Evolutionary conservation across 2,329 filamentous ascomycete species (phyloP).

Genomic region (Fusarium sp.): DNA sequence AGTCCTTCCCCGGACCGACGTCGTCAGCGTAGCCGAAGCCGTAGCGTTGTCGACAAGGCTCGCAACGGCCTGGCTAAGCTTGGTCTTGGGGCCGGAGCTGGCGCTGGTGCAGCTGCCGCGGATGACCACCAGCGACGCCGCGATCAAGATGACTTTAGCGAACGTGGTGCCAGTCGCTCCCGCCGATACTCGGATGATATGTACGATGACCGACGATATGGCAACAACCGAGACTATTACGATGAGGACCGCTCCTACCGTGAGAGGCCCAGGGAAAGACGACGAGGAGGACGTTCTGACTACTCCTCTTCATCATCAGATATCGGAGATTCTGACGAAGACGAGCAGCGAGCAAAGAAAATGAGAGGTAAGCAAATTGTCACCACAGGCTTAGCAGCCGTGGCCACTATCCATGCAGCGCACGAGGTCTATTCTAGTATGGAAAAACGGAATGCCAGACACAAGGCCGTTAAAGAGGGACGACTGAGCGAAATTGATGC

Average conservation of each 20-base stretch:
- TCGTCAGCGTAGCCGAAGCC: constrained; percentile 65
- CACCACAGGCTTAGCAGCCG: constrained; percentile 66
- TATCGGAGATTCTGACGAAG: constrained; percentile 68
- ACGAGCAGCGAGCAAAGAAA: constrained; percentile 65
- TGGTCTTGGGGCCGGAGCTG: constrained; percentile 65
- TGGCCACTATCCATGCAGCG: constrained; percentile 70
- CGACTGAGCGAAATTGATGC: constrained; percentile 63
- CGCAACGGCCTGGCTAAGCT: constrained; percentile 71
- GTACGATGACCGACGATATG: constrained; percentile 59
- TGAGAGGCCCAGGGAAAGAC: constrained; percentile 55
- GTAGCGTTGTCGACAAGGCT: constrained; percentile 72
- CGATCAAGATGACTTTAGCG: constrained; percentile 60
- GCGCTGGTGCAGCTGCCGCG: constrained; percentile 51
- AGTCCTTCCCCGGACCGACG: constrained; percentile 61
- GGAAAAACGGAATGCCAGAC: constrained; percentile 65
- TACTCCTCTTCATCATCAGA: constrained; percentile 65
- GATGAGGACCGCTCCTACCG: constrained; percentile 60
- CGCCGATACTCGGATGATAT: constrained; percentile 58
- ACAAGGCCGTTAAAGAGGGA: constrained; percentile 66
- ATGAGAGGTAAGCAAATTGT: constrained; percentile 72
- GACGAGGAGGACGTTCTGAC: constrained; percentile 56
- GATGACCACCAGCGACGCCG: constrained; percentile 55
- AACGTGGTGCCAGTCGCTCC: constrained; percentile 55
- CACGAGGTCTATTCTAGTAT: constrained; percentile 69
- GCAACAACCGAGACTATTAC: constrained; percentile 57